Conservation (phyloP, 2,329 filamentous ascomycete genomes). For the Calonectria ilicicola region DNA sequence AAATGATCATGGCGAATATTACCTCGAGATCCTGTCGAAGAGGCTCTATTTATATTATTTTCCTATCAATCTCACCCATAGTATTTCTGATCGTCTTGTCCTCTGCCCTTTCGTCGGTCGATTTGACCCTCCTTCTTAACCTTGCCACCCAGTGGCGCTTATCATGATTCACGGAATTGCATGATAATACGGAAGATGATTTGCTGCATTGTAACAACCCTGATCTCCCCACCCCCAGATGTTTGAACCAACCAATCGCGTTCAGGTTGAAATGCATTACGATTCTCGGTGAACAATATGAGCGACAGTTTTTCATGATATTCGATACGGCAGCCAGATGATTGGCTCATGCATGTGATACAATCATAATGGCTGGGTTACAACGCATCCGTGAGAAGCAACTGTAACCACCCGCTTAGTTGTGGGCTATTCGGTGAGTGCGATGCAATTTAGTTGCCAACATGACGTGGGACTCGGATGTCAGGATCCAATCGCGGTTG, state of each 20-base stretch:
- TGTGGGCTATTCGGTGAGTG: background rate
- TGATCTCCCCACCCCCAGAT: background rate
- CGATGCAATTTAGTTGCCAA: background rate
- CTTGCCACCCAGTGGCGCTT: background rate
- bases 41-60: background rate
- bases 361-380: background rate
- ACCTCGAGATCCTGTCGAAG: too few relatives aligned
- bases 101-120: background rate
- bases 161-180: background rate
- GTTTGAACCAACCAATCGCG: background rate
- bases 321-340: background rate
- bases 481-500: background rate
- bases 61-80: background rate
- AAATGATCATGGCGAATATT: background rate
- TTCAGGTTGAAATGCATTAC: background rate
- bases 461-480: background rate
- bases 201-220: background rate
- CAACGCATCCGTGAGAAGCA: background rate
- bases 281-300: background rate
- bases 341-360: background rate
- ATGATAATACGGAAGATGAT: background rate
- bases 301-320: background rate
- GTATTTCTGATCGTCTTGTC: too few relatives aligned
- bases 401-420: too few relatives aligned
- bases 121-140: background rate